Conservation (phyloP, 164 flowering plant species). For the Magnolia sinica region DNA sequence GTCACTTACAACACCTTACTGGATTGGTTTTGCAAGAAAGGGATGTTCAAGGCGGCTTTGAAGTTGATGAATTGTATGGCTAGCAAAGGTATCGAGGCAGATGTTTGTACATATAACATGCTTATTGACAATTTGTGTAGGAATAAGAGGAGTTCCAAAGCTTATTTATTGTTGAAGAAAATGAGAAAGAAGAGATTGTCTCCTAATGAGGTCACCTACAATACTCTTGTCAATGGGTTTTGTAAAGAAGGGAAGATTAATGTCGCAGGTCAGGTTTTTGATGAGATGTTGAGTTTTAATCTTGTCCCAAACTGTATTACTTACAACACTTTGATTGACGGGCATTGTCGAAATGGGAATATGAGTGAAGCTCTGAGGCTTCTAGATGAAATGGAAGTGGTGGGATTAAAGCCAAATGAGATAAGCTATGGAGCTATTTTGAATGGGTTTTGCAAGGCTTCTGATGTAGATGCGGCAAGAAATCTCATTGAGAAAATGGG, state of each 20-base stretch:
- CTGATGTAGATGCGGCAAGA: slow-evolving; percentile 45
- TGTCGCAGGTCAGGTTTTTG: slow-evolving; percentile 46
- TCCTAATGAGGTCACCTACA: slow-evolving; percentile 74
- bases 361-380: slow-evolving; percentile 53
- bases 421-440: slow-evolving; percentile 65
- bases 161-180: slow-evolving; percentile 65
- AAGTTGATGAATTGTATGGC: slow-evolving; percentile 65
- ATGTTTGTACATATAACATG: slow-evolving; percentile 73
- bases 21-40: slow-evolving; percentile 77
- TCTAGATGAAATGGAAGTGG: slow-evolving; percentile 52
- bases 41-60: slow-evolving; percentile 57
- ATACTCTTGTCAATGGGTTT: slow-evolving; percentile 72
- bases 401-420: slow-evolving; percentile 57
- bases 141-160: slow-evolving; percentile 52
- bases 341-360: slow-evolving; percentile 48
- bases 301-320: slow-evolving; percentile 56
- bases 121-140: slow-evolving; percentile 66
- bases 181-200: slow-evolving; percentile 59
- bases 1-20: slow-evolving; percentile 79
- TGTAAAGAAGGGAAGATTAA: slow-evolving; percentile 68
- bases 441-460: slow-evolving; percentile 64
- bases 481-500: slow-evolving; percentile 48
- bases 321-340: slow-evolving; percentile 69
- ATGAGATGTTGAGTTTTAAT: slow-evolving; percentile 58
- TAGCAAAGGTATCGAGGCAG: slow-evolving; percentile 62